Evolutionary conservation across 345 rosid genomes (phyloP).

Genomic region (Eutrema yunnanense): DNA sequence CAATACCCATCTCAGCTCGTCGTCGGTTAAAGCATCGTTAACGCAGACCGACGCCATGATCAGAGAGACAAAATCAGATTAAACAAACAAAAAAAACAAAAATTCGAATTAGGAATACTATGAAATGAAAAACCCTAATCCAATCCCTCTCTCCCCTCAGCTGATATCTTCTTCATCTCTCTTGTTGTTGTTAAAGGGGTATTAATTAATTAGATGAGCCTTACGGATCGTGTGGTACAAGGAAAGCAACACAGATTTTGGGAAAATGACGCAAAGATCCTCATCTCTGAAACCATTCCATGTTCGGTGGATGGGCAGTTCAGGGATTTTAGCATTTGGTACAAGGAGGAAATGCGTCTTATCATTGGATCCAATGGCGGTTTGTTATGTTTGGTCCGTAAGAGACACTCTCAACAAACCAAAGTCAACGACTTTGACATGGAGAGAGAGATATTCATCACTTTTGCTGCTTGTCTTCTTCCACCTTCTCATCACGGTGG

Average conservation of each 20-base stretch:
- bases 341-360: conserved; percentile 14
- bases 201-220: conserved; percentile 23
- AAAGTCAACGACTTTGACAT: conserved; percentile 23
- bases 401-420: conserved; percentile 2
- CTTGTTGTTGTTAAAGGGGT: background rate
- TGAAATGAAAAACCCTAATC: conserved; percentile 12
- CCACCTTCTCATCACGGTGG: background rate
- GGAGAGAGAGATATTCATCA: background rate
- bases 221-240: conserved; percentile 26
- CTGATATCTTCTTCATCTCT: background rate
- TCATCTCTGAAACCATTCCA: conserved; percentile 7
- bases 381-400: conserved; percentile 20
- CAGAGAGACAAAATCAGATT: background rate
- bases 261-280: conserved; percentile 18
- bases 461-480: conserved; percentile 12
- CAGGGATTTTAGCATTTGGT: conserved; percentile 4
- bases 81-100: background rate
- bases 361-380: conserved; percentile 27
- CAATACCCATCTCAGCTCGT: conserved; percentile 66
- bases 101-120: background rate
- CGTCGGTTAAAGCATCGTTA: conserved; percentile 71
- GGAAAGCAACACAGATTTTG: conserved; percentile 22
- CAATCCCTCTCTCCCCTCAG: background rate
- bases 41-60: conserved; percentile 49
- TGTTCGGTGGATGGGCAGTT: conserved; percentile 26